Conservation (phyloP, 306 rosid species). For the Inga laurina region DNA sequence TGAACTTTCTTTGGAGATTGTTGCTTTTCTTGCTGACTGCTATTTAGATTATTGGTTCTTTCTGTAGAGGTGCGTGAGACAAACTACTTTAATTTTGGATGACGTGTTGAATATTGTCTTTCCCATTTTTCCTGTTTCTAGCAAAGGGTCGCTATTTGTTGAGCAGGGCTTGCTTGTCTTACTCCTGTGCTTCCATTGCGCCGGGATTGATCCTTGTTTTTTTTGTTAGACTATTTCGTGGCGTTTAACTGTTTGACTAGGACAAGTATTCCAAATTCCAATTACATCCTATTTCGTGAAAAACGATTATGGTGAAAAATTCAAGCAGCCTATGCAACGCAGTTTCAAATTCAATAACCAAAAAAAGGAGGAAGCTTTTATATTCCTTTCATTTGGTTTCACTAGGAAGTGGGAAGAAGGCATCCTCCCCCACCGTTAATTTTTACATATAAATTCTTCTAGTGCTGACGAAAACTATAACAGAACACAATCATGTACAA, state of each 20-base stretch:
- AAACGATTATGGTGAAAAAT: not conserved
- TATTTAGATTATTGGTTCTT: conserved; percentile 31
- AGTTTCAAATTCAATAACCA: not conserved
- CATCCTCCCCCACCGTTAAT: not conserved
- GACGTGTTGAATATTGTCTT: not conserved
- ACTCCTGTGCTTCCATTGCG: not conserved
- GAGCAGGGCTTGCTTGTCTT: not conserved
- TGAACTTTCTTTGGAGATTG: conserved; percentile 38
- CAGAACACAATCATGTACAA: not conserved
- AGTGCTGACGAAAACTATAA: no score
- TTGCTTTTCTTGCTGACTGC: conserved; percentile 38
- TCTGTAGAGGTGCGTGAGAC: conserved; percentile 17
- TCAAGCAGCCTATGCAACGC: not conserved
- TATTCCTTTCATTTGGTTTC: not conserved
- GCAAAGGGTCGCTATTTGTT: not conserved
- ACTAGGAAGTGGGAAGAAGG: not conserved
- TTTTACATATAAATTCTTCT: no score
- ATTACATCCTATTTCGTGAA: not conserved
- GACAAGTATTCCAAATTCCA: not conserved
- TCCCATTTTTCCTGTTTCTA: not conserved
- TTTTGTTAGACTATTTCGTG: not conserved
- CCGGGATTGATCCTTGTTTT: not conserved
- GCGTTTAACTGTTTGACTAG: not conserved
- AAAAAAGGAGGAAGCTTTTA: not conserved
- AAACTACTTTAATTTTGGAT: conserved; percentile 20